phyloP scores from a whole-genome alignment of 257 asterid species.

The Gentiana dahurica region DNA sequence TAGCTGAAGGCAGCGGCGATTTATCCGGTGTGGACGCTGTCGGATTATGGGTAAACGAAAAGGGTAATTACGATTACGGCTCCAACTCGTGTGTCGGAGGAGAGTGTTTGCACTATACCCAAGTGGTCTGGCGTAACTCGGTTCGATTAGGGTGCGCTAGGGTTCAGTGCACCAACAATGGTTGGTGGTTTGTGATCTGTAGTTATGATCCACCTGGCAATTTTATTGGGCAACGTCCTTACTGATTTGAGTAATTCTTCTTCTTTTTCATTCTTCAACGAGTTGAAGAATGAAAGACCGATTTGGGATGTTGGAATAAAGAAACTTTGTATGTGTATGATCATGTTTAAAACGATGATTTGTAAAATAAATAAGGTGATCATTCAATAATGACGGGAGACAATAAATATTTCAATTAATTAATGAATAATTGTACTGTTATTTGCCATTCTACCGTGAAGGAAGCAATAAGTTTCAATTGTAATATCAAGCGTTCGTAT shows the following conservation, averaged over 20 bases:
- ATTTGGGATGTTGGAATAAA: too few relatives aligned
- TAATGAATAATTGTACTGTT: too few relatives aligned
- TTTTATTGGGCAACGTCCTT: constrained; percentile 13
- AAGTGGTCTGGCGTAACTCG: constrained; percentile 42
- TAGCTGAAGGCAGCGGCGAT: constrained; percentile 25
- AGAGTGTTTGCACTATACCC: constrained; percentile 48
- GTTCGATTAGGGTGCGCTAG: constrained; percentile 33
- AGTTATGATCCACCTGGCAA: constrained; percentile 28
- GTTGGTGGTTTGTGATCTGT: constrained; percentile 27
- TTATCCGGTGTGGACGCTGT: constrained; percentile 23
- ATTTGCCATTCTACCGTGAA: too few relatives aligned
- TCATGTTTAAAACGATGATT: too few relatives aligned
- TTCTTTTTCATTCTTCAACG: too few relatives aligned
- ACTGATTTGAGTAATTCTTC: not conserved
- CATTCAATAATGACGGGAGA: too few relatives aligned
- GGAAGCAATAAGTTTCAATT: too few relatives aligned
- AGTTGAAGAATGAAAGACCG: too few relatives aligned
- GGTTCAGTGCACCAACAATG: constrained; percentile 24
- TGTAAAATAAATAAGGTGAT: too few relatives aligned
- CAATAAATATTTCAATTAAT: too few relatives aligned
- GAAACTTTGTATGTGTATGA: too few relatives aligned
- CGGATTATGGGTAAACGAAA: constrained; percentile 32
- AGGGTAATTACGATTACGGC: constrained; percentile 11
- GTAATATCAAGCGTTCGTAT: too few relatives aligned
- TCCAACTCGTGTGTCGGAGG: constrained; percentile 27